Evolutionary conservation across 345 rosid species (phyloP).

Genomic region (Eucalyptus cloeziana): DNA sequence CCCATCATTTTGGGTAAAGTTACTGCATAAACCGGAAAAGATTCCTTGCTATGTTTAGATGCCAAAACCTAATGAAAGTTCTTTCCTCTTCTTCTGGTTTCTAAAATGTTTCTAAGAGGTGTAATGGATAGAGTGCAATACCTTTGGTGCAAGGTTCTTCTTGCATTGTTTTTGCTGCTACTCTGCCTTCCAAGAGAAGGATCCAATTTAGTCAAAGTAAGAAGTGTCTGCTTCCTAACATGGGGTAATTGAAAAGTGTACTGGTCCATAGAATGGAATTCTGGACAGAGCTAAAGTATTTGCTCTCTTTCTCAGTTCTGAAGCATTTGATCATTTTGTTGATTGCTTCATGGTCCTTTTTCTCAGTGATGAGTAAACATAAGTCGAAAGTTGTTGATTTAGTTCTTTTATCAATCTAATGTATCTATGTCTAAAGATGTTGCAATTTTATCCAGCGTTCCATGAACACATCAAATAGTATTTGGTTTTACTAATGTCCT

Average conservation of each 20-base stretch:
- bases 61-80: background rate
- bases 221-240: background rate
- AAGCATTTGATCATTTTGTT: background rate
- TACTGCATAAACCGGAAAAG: background rate
- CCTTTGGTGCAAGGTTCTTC: background rate
- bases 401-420: background rate
- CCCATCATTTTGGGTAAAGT: background rate
- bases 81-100: background rate
- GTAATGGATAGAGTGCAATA: background rate
- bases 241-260: background rate
- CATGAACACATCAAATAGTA: background rate
- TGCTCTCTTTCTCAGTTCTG: background rate
- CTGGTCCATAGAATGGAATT: too few relatives aligned
- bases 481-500: background rate
- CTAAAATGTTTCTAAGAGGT: background rate
- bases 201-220: background rate
- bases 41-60: background rate
- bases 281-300: too few relatives aligned
- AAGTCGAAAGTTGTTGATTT: background rate
- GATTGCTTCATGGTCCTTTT: background rate
- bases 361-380: background rate
- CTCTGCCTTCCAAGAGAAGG: background rate
- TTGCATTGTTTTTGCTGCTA: background rate
- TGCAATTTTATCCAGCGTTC: background rate
- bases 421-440: background rate